These are phyloP conservation scores for Calamus simplicifolius DNA, from an alignment of 176 grass and related monocot genomes.

Conservation along the genomic window DNA sequence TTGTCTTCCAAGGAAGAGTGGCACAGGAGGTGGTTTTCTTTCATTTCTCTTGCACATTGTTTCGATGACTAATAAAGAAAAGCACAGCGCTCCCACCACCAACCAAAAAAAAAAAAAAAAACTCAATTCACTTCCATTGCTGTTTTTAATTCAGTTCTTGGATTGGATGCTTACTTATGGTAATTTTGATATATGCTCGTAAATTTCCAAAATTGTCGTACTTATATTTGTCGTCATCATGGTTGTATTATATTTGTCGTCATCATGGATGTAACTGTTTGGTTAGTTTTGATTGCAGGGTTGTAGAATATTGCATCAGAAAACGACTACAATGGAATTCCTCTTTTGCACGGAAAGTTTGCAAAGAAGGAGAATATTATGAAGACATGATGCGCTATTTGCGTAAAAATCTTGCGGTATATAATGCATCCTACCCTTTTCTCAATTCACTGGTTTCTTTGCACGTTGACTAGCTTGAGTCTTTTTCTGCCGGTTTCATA, in stretches of 20 bases:
- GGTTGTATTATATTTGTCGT: too few relatives aligned
- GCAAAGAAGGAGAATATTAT: slow-evolving; percentile 84
- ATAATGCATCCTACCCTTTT: not conserved
- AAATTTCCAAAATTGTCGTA: too few relatives aligned
- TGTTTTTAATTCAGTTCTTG: too few relatives aligned
- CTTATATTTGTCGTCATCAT: too few relatives aligned
- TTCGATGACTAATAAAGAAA: not conserved
- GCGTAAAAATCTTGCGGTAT: slow-evolving; percentile 73
- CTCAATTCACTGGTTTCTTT: not conserved
- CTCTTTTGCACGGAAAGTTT: slow-evolving; percentile 77
- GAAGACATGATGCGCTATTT: slow-evolving; percentile 98
- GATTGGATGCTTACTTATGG: too few relatives aligned
- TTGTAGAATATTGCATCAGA: slow-evolving; percentile 69
- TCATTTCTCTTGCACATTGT: slow-evolving; percentile 1
- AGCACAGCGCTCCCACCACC: too few relatives aligned
- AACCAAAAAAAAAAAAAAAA: too few relatives aligned
- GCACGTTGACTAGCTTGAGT: too few relatives aligned
- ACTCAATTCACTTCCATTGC: too few relatives aligned
- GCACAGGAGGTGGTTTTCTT: slow-evolving; percentile 54
- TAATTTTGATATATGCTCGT: too few relatives aligned
- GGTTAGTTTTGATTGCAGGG: slow-evolving; percentile 29
- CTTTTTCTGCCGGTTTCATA: too few relatives aligned
- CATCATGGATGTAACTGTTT: too few relatives aligned
- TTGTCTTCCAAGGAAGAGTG: slow-evolving; percentile 82
- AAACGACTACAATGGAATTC: slow-evolving; percentile 81